phyloP scores from a whole-genome alignment of 352 stramenopile species.

The Globisporangium canariense region DNA sequence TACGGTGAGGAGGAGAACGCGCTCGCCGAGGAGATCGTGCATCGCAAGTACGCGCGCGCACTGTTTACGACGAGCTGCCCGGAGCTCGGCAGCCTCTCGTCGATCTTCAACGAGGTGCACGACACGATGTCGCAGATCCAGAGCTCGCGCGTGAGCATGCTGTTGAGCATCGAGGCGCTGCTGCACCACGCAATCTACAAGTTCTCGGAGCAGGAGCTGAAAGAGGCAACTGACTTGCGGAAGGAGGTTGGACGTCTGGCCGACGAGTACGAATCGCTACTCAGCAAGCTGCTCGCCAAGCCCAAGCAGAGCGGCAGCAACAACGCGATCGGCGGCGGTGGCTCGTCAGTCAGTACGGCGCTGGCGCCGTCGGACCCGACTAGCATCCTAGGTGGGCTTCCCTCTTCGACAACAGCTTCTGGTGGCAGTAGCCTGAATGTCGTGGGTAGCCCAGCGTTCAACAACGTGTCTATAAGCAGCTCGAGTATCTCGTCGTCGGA shows the following conservation, averaged over 20 bases:
- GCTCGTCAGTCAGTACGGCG: conserved; percentile 7
- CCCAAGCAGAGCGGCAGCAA: conserved; percentile 37
- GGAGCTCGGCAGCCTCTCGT: conserved; percentile 66
- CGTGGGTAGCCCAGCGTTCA: conserved; percentile 14
- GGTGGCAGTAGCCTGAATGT: not conserved
- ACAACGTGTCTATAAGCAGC: conserved; percentile 2
- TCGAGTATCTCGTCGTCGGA: conserved; percentile 11
- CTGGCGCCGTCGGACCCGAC: conserved; percentile 13
- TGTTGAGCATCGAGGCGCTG: conserved; percentile 77
- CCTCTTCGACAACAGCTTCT: not conserved
- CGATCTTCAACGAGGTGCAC: conserved; percentile 80
- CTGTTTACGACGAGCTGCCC: conserved; percentile 83
- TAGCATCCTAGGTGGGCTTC: conserved; percentile 15
- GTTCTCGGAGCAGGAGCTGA: conserved; percentile 74
- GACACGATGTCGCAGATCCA: conserved; percentile 79
- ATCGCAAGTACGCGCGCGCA: conserved; percentile 75
- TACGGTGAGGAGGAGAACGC: conserved; percentile 71
- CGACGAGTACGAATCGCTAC: conserved; percentile 78
- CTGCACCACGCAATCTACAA: conserved; percentile 59
- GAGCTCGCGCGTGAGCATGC: conserved; percentile 79
- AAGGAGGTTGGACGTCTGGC: conserved; percentile 63
- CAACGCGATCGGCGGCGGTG: conserved; percentile 16
- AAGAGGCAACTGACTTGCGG: conserved; percentile 62
- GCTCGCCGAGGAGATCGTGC: conserved; percentile 67
- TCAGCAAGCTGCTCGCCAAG: conserved; percentile 81